phyloP scores from a whole-genome alignment of 1,139 yeast genomes.

The Yamadazyma kanchanaburiensis region DNA sequence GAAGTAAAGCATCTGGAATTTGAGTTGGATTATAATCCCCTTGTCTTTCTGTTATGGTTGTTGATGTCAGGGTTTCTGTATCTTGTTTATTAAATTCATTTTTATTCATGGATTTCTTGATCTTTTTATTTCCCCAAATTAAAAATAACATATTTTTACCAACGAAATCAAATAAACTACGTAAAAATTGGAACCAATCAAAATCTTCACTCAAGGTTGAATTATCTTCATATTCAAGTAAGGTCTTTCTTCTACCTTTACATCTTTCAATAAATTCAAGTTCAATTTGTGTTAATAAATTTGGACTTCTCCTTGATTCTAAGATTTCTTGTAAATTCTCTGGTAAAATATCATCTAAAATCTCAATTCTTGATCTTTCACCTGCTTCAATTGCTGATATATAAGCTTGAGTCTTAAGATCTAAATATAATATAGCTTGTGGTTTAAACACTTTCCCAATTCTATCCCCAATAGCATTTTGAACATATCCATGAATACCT shows the following conservation, averaged over 20 bases:
- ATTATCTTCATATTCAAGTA: constrained; percentile 48
- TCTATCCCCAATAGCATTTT: constrained; percentile 35
- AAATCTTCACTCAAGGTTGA: constrained; percentile 37
- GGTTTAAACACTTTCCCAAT: constrained; percentile 68
- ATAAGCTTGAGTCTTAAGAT: constrained; percentile 91
- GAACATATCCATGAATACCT: constrained; percentile 35
- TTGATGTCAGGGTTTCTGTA: constrained; percentile 3
- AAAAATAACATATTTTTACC: constrained; percentile 69
- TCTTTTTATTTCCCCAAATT: constrained; percentile 63
- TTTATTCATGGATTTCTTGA: constrained; percentile 11
- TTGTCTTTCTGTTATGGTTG: not conserved
- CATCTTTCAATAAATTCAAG: constrained; percentile 69
- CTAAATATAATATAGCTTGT: constrained; percentile 76
- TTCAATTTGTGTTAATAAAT: constrained; percentile 61
- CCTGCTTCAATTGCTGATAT: constrained; percentile 82
- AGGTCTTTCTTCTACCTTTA: constrained; percentile 59
- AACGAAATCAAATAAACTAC: constrained; percentile 75
- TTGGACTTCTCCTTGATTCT: constrained; percentile 20
- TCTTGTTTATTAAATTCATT: constrained; percentile 3
- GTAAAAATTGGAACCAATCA: constrained; percentile 35
- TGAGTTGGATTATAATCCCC: constrained; percentile 1
- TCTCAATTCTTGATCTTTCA: constrained; percentile 63
- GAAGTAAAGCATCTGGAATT: constrained; percentile 24
- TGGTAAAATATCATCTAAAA: constrained; percentile 77
- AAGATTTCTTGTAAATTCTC: constrained; percentile 50